Evolutionary conservation across 176 grass and related monocot genomes (phyloP), one percentile per base, ranked within the genome.

Genomic region (Cocos nucifera): DNA sequence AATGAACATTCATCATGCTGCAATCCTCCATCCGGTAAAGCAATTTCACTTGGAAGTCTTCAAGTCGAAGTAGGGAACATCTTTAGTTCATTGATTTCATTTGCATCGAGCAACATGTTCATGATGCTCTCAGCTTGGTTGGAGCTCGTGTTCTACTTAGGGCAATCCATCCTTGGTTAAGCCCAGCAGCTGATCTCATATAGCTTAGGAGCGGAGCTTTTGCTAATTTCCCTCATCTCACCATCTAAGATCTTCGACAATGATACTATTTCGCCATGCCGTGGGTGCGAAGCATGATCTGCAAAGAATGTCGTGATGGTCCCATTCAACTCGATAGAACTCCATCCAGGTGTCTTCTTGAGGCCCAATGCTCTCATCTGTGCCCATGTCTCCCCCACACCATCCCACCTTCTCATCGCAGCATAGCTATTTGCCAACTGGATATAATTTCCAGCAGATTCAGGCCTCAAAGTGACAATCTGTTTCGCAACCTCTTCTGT

Each of bases 391-490:
- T 63, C 59, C 19, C 58, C 70, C 58, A 73, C 59, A n/a, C 51
- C 50, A 2, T 73, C 59, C 70, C 70, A 73, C 70, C 59, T 63
- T 18, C 19, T 50, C 27, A 54, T 73, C 18, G 51, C 50, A 15
- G 70, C 70, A 28, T 24, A 73, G 58, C 50, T 63, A 20, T 73
- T 50, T 17, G 70, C 70, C 51, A 73, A 53, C n/a, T 73, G 70
- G 17, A 73, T 51, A 30, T 73, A 73, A 53, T 59, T 73, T 16
- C 51, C 60, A 24, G 70, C 58, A 19, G 59, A 53, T 5, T 62
- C 50, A 10, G 70, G 70, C 58, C 20, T 54, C 59, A 73, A 49
- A 15, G 19, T 24, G 22, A 53, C 10, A 53, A 73, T 63, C 51
- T 32, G 19, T 17, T 6, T 24, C 19, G 70, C 70, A 22, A 73